Base-by-base conservation (phyloP, 805 yeast species). In the Saccharomycopsis olivae region DNA sequence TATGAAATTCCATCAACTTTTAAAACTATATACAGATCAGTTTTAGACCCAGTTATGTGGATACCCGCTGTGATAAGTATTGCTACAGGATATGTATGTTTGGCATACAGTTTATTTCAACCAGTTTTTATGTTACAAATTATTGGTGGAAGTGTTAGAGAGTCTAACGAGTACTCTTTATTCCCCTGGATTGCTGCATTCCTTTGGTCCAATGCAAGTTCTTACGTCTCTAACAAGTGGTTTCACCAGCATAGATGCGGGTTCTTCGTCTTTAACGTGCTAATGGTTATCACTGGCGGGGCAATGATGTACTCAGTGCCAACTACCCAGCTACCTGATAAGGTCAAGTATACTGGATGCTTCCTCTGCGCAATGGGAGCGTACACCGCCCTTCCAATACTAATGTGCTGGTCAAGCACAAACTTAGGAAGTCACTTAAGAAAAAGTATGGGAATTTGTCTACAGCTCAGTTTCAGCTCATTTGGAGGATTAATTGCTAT, bases 71-170 rank as follows among this genome's bases (percentile, higher is more conserved):
- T 78, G 46, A 65, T 66, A 49, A 79, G 79, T 59, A 78, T 78
- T 55, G 75, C 78, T 21, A 60, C 72, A 39, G 68, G 78, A 50
- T 71, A 78, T 42, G 84, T 85, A 11, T 69, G 84, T 14, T 78
- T 78, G 50, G 79, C 84, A 27, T 78, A 78, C 52, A 85, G 86
- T 11, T 77, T 72, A 55, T 79, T 79, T 54, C 76, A 85, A 14
- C 76, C 83, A 35, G 65, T 78, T 24, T 78, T 78, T 53, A 74
- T 78, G 53, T 61, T 61, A 37, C 58, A 68, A 32, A 75, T 82
- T 2, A 77, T 75, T 51, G 64, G 71, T 42, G 88, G 92, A 5
- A 85, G 85, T 57, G 70, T 78, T 39, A 19, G 25, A 11, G 19
- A 23, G 11, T 11, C 33, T 9, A 39, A 39, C 21, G 18, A 39